Conservation (phyloP, 2,329 filamentous ascomycete species). For the Phaeosphaeria sp. region DNA sequence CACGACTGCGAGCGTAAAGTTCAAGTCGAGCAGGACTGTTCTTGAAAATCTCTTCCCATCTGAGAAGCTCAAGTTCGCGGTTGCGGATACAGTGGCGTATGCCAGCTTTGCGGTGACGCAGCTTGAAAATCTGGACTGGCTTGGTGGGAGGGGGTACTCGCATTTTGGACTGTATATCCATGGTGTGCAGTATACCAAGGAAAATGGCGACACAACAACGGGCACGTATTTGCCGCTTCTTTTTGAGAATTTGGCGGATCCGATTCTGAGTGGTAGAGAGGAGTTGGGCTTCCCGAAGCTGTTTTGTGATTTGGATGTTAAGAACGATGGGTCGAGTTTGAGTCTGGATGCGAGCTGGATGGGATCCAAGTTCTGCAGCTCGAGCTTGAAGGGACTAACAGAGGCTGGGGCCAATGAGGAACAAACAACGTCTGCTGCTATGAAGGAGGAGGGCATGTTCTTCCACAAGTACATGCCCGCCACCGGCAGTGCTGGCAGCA, state of each 20-base stretch:
- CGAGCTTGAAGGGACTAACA: conserved; percentile 35
- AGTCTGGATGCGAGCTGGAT: conserved; percentile 51
- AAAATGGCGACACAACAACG: conserved; percentile 54
- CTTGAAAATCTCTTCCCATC: conserved; percentile 52
- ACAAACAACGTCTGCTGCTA: conserved; percentile 1
- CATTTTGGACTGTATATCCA: conserved; percentile 68
- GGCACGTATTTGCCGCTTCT: conserved; percentile 65
- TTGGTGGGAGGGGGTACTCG: conserved; percentile 65
- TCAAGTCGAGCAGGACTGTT: conserved; percentile 50
- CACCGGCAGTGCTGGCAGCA: conserved; percentile 52
- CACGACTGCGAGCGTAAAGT: conserved; percentile 49
- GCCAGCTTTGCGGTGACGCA: conserved; percentile 50
- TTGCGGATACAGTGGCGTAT: conserved; percentile 46
- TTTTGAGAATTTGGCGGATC: conserved; percentile 66
- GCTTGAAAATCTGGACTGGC: conserved; percentile 63
- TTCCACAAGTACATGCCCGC: conserved; percentile 65
- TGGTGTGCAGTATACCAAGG: conserved; percentile 63
- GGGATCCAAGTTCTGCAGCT: conserved; percentile 40
- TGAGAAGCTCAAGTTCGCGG: conserved; percentile 44
- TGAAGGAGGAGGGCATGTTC: conserved; percentile 58
- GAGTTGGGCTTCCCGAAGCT: conserved; percentile 69
- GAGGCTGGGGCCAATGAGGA: conserved; percentile 16
- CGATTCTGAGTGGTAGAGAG: conserved; percentile 66
- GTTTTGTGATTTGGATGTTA: conserved; percentile 59
- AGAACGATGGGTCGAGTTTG: conserved; percentile 46